phyloP scores from a whole-genome alignment of 2,329 filamentous ascomycete genomes.

The Blastomyces percursus region DNA sequence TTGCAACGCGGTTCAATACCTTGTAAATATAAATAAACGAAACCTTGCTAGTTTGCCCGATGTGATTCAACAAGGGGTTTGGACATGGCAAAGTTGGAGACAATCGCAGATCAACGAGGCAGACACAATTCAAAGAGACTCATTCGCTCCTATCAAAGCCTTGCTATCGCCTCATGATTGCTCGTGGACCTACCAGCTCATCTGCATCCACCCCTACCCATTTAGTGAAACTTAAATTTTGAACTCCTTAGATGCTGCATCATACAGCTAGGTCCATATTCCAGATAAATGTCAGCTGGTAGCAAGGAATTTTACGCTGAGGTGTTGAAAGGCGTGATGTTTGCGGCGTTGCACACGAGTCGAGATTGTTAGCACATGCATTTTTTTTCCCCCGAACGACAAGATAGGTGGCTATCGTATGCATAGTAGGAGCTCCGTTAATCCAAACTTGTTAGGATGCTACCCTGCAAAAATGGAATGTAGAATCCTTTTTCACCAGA shows the following conservation, averaged over 20 bases:
- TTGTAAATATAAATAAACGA: conserved; percentile 4
- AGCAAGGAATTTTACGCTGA: neutral
- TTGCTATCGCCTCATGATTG: conserved; percentile 2
- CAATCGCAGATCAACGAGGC: neutral
- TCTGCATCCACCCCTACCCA: neutral
- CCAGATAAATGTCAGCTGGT: neutral
- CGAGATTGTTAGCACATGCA: neutral
- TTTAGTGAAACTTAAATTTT: conserved; percentile 6
- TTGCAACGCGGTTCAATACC: conserved; percentile 1
- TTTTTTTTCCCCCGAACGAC: neutral
- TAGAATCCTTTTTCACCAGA: conserved; percentile 8
- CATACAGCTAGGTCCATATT: neutral
- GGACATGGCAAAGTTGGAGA: neutral
- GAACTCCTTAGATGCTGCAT: neutral
- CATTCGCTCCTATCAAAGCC: neutral
- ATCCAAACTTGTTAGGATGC: neutral
- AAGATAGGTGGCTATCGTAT: neutral
- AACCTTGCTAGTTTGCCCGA: neutral
- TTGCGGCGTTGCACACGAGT: neutral
- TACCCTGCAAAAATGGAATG: conserved; percentile 1
- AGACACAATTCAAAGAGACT: neutral
- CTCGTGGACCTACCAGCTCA: neutral
- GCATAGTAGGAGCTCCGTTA: neutral
- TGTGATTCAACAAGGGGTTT: neutral
- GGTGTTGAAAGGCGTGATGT: no score